Conservation (phyloP, 1,284 basidiomycete genomes). For the Phylloporus gajari region DNA sequence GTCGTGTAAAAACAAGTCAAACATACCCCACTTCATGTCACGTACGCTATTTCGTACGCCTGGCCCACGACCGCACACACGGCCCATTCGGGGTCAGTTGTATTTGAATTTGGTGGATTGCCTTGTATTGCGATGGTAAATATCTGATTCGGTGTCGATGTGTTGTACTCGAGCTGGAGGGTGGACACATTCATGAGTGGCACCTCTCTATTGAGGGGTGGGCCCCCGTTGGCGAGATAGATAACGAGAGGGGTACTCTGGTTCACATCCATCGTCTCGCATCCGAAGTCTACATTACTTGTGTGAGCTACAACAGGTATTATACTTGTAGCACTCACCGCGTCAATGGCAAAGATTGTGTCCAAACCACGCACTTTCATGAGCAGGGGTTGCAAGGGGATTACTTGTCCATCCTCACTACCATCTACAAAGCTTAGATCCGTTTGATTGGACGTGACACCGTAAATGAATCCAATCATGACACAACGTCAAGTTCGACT, state of each 20-base stretch:
- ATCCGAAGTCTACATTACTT: conserved; percentile 39
- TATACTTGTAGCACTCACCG: conserved; percentile 37
- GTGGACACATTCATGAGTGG: too few species aligned
- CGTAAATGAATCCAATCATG: conserved; percentile 57
- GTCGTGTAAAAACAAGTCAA: conserved; percentile 50
- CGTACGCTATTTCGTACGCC: conserved; percentile 43
- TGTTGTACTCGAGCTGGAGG: conserved; percentile 47
- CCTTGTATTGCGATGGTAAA: conserved; percentile 56
- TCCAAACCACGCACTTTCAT: conserved; percentile 63
- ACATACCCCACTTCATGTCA: conserved; percentile 50
- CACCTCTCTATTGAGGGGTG: too few species aligned
- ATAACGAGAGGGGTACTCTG: too few species aligned
- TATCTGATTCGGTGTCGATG: conserved; percentile 49
- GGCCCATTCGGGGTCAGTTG: conserved; percentile 52
- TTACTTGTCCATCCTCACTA: conserved; percentile 54
- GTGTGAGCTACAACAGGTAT: background rate
- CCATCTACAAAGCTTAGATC: conserved; percentile 53
- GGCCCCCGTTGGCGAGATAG: too few species aligned
- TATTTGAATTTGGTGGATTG: conserved; percentile 27
- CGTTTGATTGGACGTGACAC: conserved; percentile 43
- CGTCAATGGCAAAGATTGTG: conserved; percentile 64
- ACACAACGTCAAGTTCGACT: conserved; percentile 41
- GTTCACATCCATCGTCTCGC: too few species aligned
- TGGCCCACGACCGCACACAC: conserved; percentile 57
- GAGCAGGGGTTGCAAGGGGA: conserved; percentile 64